Percentiles rank a stretch among this genome's conserved stretches.
phyloP scores from a whole-genome alignment of 768 basidiomycete species.

The Steccherinum ochraceum region DNA sequence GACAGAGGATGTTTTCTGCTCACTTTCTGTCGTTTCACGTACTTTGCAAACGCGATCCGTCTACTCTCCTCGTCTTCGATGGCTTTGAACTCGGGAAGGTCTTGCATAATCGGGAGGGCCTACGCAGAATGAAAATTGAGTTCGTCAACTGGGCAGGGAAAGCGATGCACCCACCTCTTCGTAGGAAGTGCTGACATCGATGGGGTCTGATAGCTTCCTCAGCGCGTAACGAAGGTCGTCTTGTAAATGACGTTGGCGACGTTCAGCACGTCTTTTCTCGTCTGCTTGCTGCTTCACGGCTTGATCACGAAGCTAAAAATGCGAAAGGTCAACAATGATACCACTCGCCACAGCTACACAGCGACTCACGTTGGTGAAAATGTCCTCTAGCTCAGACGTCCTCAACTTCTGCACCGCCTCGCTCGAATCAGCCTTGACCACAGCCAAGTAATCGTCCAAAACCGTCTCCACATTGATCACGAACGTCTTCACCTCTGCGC shows the following conservation, averaged over 20 bases:
- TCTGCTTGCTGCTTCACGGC: slow-evolving; percentile 74
- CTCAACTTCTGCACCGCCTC: slow-evolving; percentile 41
- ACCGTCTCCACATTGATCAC: slow-evolving; percentile 50
- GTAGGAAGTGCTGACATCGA: slow-evolving; percentile 70
- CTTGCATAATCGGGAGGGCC: slow-evolving; percentile 70
- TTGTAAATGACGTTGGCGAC: slow-evolving; percentile 79
- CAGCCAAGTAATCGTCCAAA: slow-evolving; percentile 53
- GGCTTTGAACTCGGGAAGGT: slow-evolving; percentile 82
- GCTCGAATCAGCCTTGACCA: slow-evolving; percentile 53
- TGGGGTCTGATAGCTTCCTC: slow-evolving; percentile 78
- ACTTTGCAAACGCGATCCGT: slow-evolving; percentile 79
- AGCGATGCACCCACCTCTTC: slow-evolving; percentile 59
- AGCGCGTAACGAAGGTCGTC: slow-evolving; percentile 96
- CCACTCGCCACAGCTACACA: neutral
- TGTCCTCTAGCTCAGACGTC: slow-evolving; percentile 45
- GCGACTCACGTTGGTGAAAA: slow-evolving; percentile 59
- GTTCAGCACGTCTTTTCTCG: slow-evolving; percentile 81
- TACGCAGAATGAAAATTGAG: slow-evolving; percentile 24
- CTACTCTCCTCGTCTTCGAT: slow-evolving; percentile 85
- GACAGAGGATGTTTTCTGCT: neutral
- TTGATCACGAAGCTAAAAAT: slow-evolving; percentile 57
- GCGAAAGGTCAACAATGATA: slow-evolving; percentile 3
- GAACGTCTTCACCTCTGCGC: slow-evolving; percentile 30
- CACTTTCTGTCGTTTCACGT: slow-evolving; percentile 86
- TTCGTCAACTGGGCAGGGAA: slow-evolving; percentile 1